A percentile compares a stretch with the other conserved stretches of the same genome.
Evolutionary conservation across 768 basidiomycete species (phyloP).

Genomic region (Hirschioporus abietinus): DNA sequence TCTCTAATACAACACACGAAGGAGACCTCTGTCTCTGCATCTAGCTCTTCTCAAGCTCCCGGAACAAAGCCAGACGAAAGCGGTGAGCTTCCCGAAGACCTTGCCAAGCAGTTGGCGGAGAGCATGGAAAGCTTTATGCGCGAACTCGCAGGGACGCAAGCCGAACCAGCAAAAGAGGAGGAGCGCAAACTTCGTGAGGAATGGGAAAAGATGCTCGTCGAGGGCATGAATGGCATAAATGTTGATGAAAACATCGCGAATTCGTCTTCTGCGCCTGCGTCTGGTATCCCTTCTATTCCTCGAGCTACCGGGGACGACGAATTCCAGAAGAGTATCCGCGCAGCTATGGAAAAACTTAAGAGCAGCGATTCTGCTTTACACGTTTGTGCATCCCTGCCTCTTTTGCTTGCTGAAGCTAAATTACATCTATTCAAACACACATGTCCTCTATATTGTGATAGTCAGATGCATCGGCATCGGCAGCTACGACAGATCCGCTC

Average conservation of each 20-base stretch:
- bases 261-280: neutral
- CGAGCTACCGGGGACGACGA: slow-evolving; percentile 24
- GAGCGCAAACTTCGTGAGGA: slow-evolving; percentile 17
- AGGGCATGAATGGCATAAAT: slow-evolving; percentile 46
- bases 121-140: slow-evolving; percentile 42
- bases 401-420: neutral
- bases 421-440: neutral
- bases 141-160: slow-evolving; percentile 26
- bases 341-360: slow-evolving; percentile 70
- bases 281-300: neutral
- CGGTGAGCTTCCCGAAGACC: slow-evolving; percentile 25
- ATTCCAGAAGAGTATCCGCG: slow-evolving; percentile 67
- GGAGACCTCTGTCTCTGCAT: slow-evolving; percentile 14
- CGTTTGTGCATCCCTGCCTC: slow-evolving; percentile 26
- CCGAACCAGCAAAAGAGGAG: slow-evolving; percentile 18
- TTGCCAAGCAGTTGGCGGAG: slow-evolving; percentile 34
- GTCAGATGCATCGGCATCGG: slow-evolving; percentile 18
- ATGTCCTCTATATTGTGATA: slow-evolving; percentile 3
- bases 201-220: slow-evolving; percentile 50
- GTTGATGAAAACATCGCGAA: slow-evolving; percentile 9
- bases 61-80: slow-evolving; percentile 14
- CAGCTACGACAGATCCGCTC: slow-evolving; percentile 34
- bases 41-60: slow-evolving; percentile 7
- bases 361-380: slow-evolving; percentile 56
- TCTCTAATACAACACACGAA: slow-evolving; percentile 13